Base-by-base conservation (phyloP, 495 filamentous ascomycete species). In the Lepraria neglecta region DNA sequence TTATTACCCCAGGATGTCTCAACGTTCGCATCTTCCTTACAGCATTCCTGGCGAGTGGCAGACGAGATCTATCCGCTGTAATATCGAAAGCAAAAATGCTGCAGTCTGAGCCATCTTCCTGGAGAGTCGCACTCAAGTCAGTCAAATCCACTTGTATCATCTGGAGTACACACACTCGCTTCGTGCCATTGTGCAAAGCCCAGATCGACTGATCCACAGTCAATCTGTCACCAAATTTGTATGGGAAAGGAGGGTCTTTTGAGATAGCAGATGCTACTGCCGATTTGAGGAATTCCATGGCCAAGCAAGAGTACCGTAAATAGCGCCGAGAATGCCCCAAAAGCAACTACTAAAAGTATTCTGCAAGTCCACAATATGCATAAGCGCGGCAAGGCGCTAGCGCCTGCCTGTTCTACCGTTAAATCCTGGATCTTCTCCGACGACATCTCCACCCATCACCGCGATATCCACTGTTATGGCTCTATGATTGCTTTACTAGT, bases 261-360 rank as follows among this genome's bases (percentile, higher is more conserved):
- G 94, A 88, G 67, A 97, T 97, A 61, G 92, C 92, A 45, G 94
- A 96, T 42, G 91, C 90, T 68, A 98, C 90, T 45, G 95, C 95
- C 51, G 90, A 96, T 76, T 97, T 98, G 62, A 98, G 81, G 71
- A 97, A 97, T 68, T 98, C 92, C 94, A 98, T 98, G 61, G 68
- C 51, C 10, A 61, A 53, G 42, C 28, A 43, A 42, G 15, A 24
- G 15, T 56, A 27, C n/a, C 19, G 35, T 9, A 35, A 7, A 10
- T 14, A 38, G 30, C 30, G 17, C 3, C n/a, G 31, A 38, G 35
- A 33, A 33, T 33, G 28, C 12, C 30, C 19, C 14, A 2, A 19
- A 51, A 35, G 14, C 15, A 53, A 53, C 14, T 4, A 33, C 17
- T 4, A 35, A 31, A 10, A 31, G 35, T 38, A 38, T 38, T 38